Base-by-base conservation (phyloP, 805 yeast species). In the Ogataea nakhonphanomensis region DNA sequence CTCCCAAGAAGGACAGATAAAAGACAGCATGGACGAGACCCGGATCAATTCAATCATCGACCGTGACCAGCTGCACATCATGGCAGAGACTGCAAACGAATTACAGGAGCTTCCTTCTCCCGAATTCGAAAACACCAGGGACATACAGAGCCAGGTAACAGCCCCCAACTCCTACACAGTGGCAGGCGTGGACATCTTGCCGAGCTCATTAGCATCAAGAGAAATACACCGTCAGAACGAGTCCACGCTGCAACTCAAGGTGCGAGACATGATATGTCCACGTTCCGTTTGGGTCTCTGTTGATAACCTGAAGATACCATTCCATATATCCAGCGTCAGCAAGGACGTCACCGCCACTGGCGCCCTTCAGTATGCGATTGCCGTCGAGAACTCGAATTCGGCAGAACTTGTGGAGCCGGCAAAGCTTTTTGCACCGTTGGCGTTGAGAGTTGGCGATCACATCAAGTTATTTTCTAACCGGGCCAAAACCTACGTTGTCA, bases 381-480 rank as follows among this genome's bases (percentile, higher is more conserved):
- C 33, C n/a, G 30, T 44, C 11, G 15, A 20, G 3, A 47, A 41
- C 15, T 44, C 51, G 8, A 39, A 35, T 12, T 13, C 23, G 7
- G 63, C 59, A 4, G 69, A 65, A 25, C 57, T 60, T 34, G 43
- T 65, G 11, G 49, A 62, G 13, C 54, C 58, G 1, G 54, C 50
- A 28, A 57, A 57, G 25, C 58, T 70, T 27, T 66, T 55, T 45
- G 55, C 59, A 1, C 66, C 76, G 3, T 58, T 81, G 15, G 84
- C 77, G 53, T 58, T 82, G 2, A 57, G 76, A 29, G 59, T 81
- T 12, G 87, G 85, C 3, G 88, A 82, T 47, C 51, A 43, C 1
- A 67, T 82, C 1, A 60, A 61, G 11, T 47, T 70, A 21, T 13
- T 12, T 23, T 58, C 62, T 10, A 60, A 64, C 12, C 52, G 46